Conservation (phyloP, 352 stramenopile genomes). For the Phytophthora pseudosyringae region DNA sequence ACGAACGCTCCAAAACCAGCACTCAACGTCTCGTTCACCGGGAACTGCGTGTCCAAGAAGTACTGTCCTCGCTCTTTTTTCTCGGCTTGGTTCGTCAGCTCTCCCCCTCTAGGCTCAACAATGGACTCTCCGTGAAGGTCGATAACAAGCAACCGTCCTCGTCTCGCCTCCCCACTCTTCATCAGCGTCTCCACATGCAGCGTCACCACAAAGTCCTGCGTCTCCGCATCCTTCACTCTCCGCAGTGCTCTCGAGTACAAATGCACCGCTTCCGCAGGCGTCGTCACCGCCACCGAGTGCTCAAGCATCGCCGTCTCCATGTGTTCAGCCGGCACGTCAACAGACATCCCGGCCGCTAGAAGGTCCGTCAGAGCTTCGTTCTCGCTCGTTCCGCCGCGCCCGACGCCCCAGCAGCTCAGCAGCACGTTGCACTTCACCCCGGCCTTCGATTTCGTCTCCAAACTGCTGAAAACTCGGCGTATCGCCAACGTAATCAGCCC, state of each 20-base stretch:
- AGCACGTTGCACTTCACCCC: conserved; percentile 24
- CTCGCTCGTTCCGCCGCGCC: neutral
- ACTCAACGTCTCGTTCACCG: conserved; percentile 48
- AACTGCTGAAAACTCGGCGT: conserved; percentile 38
- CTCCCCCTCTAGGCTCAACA: conserved; percentile 41
- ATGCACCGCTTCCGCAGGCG: conserved; percentile 39
- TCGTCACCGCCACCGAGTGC: conserved; percentile 35
- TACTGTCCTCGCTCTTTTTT: conserved; percentile 24
- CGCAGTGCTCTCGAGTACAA: conserved; percentile 40
- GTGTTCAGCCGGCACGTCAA: neutral
- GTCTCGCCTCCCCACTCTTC: conserved; percentile 27
- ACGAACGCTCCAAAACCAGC: conserved; percentile 54
- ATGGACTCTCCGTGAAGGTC: conserved; percentile 60
- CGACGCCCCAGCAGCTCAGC: conserved; percentile 34
- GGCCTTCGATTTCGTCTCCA: conserved; percentile 10
- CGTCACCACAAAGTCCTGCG: conserved; percentile 50
- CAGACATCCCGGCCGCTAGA: neutral
- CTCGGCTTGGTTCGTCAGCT: neutral
- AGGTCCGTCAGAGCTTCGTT: conserved; percentile 28
- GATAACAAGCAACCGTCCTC: conserved; percentile 51
- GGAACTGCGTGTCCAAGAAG: conserved; percentile 71
- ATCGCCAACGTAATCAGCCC: conserved; percentile 49
- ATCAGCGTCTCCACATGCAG: conserved; percentile 52
- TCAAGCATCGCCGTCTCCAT: conserved; percentile 36
- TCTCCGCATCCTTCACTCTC: conserved; percentile 15